These are phyloP conservation scores for Lolium perenne DNA, from an alignment of 176 grass and related monocot genomes.

Conservation along the genomic window DNA sequence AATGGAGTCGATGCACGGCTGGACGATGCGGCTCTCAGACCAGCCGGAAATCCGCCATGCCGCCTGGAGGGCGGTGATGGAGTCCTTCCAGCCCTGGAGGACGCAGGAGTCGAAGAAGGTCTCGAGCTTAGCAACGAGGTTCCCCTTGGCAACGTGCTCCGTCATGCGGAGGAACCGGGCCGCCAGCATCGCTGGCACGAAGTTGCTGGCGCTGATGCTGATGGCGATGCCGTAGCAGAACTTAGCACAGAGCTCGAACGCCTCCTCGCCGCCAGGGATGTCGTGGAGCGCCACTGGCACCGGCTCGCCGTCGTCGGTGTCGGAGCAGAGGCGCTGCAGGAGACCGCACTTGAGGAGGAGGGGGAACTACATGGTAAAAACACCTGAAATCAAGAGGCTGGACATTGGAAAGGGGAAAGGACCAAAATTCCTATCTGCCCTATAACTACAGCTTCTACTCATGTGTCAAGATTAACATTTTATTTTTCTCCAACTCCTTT, in stretches of 20 bases:
- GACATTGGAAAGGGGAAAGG: conserved; percentile 44
- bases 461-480: conserved; percentile 2
- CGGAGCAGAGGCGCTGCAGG: conserved; percentile 76
- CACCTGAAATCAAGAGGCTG: conserved; percentile 91
- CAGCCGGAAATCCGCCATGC: conserved; percentile 78
- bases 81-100: conserved; percentile 87
- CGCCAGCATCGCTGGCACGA: conserved; percentile 60
- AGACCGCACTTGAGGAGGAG: conserved; percentile 96
- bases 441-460: not conserved
- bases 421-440: conserved; percentile 36
- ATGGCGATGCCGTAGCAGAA: conserved; percentile 96
- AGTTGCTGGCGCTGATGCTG: conserved; percentile 79
- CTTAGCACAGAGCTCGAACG: conserved; percentile 95
- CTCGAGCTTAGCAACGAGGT: conserved; percentile 83
- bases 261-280: conserved; percentile 73
- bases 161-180: conserved; percentile 90
- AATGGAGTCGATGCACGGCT: conserved; percentile 83
- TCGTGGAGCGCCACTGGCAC: conserved; percentile 72
- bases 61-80: conserved; percentile 57
- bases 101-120: conserved; percentile 79
- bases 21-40: conserved; percentile 77
- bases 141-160: conserved; percentile 73
- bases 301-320: conserved; percentile 57
- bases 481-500: not conserved
- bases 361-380: conserved; percentile 96